A percentile compares a stretch with the other conserved stretches of the same genome.
Evolutionary conservation across 768 basidiomycete species (phyloP).

Genomic region (Rhodotorula babjevae): DNA sequence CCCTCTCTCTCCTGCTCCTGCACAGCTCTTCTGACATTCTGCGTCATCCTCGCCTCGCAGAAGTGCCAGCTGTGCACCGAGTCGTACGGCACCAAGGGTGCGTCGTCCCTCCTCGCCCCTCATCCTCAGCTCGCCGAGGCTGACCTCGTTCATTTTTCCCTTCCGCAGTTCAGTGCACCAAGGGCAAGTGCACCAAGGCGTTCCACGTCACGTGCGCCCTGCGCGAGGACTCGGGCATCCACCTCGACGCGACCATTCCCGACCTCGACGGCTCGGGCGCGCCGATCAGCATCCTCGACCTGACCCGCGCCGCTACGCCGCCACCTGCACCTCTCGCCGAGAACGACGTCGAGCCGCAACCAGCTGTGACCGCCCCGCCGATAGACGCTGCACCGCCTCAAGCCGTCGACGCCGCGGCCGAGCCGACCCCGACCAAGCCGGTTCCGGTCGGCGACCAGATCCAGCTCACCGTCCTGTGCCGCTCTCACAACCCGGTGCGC

Average conservation of each 20-base stretch:
- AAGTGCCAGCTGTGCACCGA: conserved; percentile 87
- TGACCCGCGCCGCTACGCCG: conserved; percentile 51
- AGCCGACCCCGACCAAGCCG: conserved; percentile 34
- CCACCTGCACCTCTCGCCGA: not conserved
- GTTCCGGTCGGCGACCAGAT: conserved; percentile 45
- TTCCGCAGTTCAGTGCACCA: conserved; percentile 73
- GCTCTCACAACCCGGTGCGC: conserved; percentile 84
- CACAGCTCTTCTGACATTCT: not conserved
- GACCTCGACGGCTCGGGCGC: conserved; percentile 47
- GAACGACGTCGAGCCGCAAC: not conserved
- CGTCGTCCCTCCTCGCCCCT: conserved; percentile 19
- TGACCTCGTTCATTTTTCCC: not conserved
- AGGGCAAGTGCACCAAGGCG: conserved; percentile 86
- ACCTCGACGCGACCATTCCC: conserved; percentile 40
- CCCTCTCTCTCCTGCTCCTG: conserved; percentile 1
- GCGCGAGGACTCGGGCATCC: conserved; percentile 50
- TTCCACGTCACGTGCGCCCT: conserved; percentile 89
- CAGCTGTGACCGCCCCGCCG: not conserved
- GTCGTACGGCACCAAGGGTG: conserved; percentile 41
- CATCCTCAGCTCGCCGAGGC: not conserved
- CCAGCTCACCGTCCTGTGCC: conserved; percentile 65
- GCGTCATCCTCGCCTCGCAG: conserved; percentile 52
- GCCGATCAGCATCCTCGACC: conserved; percentile 54
- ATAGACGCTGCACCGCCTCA: not conserved
- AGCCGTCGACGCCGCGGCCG: not conserved